Conservation (phyloP, 1,139 yeast genomes). For the Debaryomyces coudertii region DNA sequence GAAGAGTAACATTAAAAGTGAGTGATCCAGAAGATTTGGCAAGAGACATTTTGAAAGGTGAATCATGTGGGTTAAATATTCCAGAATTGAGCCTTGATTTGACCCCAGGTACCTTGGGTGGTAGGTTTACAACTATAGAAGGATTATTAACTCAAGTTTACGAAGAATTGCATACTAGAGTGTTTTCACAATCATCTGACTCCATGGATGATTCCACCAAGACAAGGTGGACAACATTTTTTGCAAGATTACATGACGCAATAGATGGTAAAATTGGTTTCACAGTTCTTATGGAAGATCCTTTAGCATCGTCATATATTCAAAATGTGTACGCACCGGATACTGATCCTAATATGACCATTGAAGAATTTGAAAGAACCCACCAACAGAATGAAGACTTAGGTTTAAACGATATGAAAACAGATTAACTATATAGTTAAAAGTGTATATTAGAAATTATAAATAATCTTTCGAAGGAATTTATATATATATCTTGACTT, state of each 20-base stretch:
- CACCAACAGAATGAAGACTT: conserved; percentile 86
- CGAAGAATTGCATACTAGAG: conserved; percentile 85
- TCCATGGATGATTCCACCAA: conserved; percentile 83
- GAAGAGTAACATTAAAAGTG: conserved; percentile 69
- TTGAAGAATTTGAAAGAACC: conserved; percentile 89
- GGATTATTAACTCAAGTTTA: conserved; percentile 87
- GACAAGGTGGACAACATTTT: conserved; percentile 79
- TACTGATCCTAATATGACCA: conserved; percentile 90
- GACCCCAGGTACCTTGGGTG: conserved; percentile 96
- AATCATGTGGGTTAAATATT: conserved; percentile 81
- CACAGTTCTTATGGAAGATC: conserved; percentile 89
- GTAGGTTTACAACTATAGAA: conserved; percentile 95
- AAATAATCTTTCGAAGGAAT: conserved; percentile 3
- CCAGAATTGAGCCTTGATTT: conserved; percentile 92
- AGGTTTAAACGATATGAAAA: conserved; percentile 82
- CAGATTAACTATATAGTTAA: conserved; percentile 27
- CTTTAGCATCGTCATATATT: conserved; percentile 90
- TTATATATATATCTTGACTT: conserved; percentile 6
- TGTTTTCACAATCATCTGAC: conserved; percentile 84
- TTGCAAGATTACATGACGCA: conserved; percentile 77
- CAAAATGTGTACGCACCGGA: conserved; percentile 99
- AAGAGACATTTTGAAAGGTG: conserved; percentile 92
- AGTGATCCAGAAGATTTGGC: conserved; percentile 94
- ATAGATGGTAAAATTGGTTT: conserved; percentile 80
- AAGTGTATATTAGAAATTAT: conserved; percentile 9